Percentiles rank a stretch among this genome's conserved stretches.
Conservation (phyloP, 2,329 filamentous ascomycete species). For the Blumeriella jaapii region DNA sequence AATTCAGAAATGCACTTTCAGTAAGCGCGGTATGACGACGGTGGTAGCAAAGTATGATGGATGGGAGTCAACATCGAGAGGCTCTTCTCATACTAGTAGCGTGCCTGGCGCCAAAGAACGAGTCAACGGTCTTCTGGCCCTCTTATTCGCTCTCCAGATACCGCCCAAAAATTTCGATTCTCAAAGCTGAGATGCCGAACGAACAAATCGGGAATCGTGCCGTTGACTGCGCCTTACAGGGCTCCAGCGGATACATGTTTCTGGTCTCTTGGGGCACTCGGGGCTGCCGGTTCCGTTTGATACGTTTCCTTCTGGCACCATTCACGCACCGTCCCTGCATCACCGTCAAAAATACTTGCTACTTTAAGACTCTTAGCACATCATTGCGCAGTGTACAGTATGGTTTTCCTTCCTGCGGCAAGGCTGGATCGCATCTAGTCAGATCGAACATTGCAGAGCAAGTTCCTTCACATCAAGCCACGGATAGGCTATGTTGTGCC, state of each 20-base stretch:
- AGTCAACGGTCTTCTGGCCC: slow-evolving; percentile 2
- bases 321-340: no score
- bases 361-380: no score
- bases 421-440: slow-evolving; percentile 13
- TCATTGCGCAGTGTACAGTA: slow-evolving; percentile 7
- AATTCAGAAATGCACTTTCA: slow-evolving; percentile 6
- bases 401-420: slow-evolving; percentile 6
- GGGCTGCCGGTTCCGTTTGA: slow-evolving; percentile 5
- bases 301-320: slow-evolving; percentile 4
- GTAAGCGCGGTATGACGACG: slow-evolving; percentile 13
- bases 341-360: no score
- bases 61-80: slow-evolving; percentile 7
- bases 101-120: slow-evolving; percentile 1
- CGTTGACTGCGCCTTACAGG: slow-evolving; percentile 6
- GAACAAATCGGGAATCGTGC: slow-evolving; percentile 1
- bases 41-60: slow-evolving; percentile 6
- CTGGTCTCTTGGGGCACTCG: background rate
- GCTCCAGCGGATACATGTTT: background rate
- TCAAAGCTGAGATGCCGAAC: slow-evolving; percentile 9
- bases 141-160: background rate
- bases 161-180: slow-evolving; percentile 9
- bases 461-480: no score
- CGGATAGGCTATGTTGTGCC: slow-evolving; percentile 16
- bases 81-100: slow-evolving; percentile 9
- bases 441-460: slow-evolving; percentile 10